These are phyloP conservation scores for Candida adriatica DNA, from an alignment of 805 yeast genomes.

Conservation along the genomic window DNA sequence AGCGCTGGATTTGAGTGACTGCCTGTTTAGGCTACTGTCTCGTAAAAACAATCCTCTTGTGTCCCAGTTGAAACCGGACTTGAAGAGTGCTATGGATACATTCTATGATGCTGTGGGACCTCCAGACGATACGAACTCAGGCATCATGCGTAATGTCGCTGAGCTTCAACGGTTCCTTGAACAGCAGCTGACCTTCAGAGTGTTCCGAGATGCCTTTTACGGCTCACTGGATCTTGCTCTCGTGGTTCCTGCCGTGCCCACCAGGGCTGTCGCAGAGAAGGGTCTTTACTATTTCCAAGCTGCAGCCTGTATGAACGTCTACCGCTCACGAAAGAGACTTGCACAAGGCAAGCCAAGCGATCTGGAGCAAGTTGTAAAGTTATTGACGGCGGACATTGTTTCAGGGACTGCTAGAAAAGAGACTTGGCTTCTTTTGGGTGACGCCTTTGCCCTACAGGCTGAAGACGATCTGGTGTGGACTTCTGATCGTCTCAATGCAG, in stretches of 20 bases:
- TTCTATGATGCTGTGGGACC: conserved; percentile 68
- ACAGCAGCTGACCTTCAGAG: conserved; percentile 34
- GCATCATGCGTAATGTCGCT: conserved; percentile 40
- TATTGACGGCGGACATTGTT: conserved; percentile 59
- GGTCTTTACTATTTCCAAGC: conserved; percentile 73
- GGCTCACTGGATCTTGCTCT: conserved; percentile 37
- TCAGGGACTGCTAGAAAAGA: conserved; percentile 67
- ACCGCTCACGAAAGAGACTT: conserved; percentile 59
- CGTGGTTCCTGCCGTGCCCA: conserved; percentile 26
- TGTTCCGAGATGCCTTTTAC: conserved; percentile 42
- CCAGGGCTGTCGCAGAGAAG: conserved; percentile 31
- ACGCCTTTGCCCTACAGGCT: conserved; percentile 66
- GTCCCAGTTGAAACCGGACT: conserved; percentile 56
- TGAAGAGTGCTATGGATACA: conserved; percentile 65
- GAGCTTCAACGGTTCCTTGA: conserved; percentile 41
- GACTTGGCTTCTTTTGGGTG: conserved; percentile 81
- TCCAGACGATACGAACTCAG: conserved; percentile 38
- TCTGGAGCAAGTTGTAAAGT: conserved; percentile 62
- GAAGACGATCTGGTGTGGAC: conserved; percentile 94
- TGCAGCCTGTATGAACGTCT: conserved; percentile 58
- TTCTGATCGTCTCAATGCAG: conserved; percentile 65
- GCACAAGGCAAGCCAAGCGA: conserved; percentile 81
- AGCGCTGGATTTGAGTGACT: conserved; percentile 34
- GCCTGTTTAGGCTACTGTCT: conserved; percentile 49
- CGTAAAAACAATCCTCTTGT: conserved; percentile 53